phyloP scores from a whole-genome alignment of 2,329 filamentous ascomycete species.

The Diaporthe caulivora region DNA sequence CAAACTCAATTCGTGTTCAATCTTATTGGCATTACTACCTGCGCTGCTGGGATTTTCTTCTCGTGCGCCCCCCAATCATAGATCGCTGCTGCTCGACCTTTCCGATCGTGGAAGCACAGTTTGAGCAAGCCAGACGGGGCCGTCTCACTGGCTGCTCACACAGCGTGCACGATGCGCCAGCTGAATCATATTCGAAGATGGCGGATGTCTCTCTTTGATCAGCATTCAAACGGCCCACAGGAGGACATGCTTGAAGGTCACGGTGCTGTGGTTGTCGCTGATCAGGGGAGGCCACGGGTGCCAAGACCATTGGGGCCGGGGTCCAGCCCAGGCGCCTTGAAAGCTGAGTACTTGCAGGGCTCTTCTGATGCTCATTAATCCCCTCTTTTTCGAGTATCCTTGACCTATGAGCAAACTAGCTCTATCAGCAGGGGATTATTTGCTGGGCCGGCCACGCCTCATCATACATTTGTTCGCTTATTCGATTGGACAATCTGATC shows the following conservation, averaged over 20 bases:
- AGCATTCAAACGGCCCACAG: neutral
- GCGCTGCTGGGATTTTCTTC: neutral
- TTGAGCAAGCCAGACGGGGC: conserved; percentile 13
- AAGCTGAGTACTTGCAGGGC: neutral
- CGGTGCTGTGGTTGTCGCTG: neutral
- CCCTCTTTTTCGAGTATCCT: neutral
- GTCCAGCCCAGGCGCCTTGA: neutral
- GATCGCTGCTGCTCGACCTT: neutral
- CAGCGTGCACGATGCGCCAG: neutral
- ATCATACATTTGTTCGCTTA: neutral
- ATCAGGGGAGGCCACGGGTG: neutral
- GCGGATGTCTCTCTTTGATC: neutral
- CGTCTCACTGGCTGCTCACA: conserved; percentile 8
- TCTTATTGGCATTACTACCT: neutral
- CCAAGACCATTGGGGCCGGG: neutral
- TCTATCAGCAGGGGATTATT: neutral
- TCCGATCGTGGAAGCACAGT: neutral
- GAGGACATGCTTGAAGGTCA: neutral
- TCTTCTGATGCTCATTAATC: neutral
- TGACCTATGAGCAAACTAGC: neutral
- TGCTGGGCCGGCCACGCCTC: neutral
- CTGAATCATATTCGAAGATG: neutral
- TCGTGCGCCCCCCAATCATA: neutral
- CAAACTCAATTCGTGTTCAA: conserved; percentile 16
- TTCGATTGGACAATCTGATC: neutral